Evolutionary conservation across 169 alveolate species (phyloP), one percentile per base, ranked within the genome.

Genomic region (Plasmodium inui): DNA sequence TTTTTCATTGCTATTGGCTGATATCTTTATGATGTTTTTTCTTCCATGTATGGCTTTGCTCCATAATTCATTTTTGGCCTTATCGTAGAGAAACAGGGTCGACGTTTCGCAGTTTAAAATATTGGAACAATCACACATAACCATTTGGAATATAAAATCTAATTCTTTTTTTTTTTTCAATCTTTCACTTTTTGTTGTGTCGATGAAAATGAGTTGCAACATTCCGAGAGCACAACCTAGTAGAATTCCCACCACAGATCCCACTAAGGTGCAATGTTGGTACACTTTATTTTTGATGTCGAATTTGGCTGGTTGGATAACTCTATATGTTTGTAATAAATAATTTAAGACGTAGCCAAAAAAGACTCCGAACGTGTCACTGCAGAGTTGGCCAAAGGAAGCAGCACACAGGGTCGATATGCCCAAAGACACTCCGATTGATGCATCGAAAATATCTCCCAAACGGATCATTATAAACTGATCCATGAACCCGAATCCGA

Each of bases 41-140:
- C 93, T 73, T 6, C 93, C 93, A 85, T 85, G 93, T 37, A 85
- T 85, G 26, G 93, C 93, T 85, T 85, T 85, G 61, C 93, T 85
- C 93, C 93, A 85, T 73, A 85, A 85, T 12, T 85, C 93, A 26
- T 85, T 85, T 85, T 85, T 85, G 34, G 84, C 86, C 34, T 85
- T 85, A 34, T 85, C 93, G 79, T 85, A 85, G 37, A 85, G 41
- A 85, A 85, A 85, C 22, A 85, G 61, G 10, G 93, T 85, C 5
- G 93, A 85, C 8, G 93, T 22, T 85, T 85, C 93, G 79, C 93
- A 85, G 41, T 85, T 85, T 74, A 85, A 74, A 26, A 85, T 78
- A 44, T 85, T 76, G 22, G 93, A 76, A 76, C 93, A 85, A 85
- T 85, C 93, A 70, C 84, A 85, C 93, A 85, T 85, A n/a, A 85